Conservation (phyloP, 2,329 filamentous ascomycete genomes). For the Sphaerostilbella broomeana region DNA sequence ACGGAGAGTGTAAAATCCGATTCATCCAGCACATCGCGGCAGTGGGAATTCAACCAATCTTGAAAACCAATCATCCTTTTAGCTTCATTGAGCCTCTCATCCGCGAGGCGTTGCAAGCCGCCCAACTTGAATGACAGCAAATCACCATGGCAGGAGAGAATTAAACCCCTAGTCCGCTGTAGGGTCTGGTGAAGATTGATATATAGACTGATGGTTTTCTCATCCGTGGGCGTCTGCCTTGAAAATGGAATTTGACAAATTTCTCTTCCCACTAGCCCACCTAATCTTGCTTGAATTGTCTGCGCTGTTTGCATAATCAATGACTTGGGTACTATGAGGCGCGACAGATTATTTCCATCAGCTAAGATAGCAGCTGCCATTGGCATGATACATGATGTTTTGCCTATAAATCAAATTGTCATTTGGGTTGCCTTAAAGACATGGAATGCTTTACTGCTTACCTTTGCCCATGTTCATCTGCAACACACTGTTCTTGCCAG, state of each 20-base stretch:
- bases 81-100: constrained; percentile 29
- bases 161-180: constrained; percentile 39
- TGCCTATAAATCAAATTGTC: constrained; percentile 32
- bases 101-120: constrained; percentile 49
- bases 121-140: constrained; percentile 59
- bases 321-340: constrained; percentile 51
- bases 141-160: constrained; percentile 58
- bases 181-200: constrained; percentile 33
- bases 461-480: constrained; percentile 64
- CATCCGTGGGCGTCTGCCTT: constrained; percentile 30
- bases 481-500: constrained; percentile 49
- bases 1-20: constrained; percentile 39
- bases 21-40: constrained; percentile 10
- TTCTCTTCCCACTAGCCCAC: constrained; percentile 46
- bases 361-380: constrained; percentile 43
- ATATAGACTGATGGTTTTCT: background rate
- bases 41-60: constrained; percentile 2
- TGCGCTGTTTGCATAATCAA: constrained; percentile 53
- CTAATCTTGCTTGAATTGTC: constrained; percentile 47
- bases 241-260: constrained; percentile 54
- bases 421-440: background rate
- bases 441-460: constrained; percentile 11
- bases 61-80: constrained; percentile 7
- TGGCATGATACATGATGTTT: constrained; percentile 51
- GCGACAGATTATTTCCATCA: constrained; percentile 37